These are phyloP conservation scores for Acacia crassicarpa DNA, from an alignment of 306 rosid species.

Conservation along the genomic window DNA sequence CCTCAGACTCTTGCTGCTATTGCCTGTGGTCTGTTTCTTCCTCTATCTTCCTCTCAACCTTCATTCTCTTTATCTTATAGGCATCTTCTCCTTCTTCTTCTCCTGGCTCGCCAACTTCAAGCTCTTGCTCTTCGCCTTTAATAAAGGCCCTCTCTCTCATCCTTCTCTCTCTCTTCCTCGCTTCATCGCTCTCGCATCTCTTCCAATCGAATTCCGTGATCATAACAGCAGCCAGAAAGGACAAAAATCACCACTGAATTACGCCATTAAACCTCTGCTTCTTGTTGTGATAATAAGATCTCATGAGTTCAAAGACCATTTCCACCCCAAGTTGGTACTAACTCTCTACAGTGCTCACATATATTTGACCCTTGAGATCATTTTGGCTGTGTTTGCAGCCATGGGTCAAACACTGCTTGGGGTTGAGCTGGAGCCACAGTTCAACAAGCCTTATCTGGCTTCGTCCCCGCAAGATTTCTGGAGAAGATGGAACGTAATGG, in stretches of 20 bases:
- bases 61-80: neutral
- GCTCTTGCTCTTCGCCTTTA: neutral
- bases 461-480: slow-evolving; percentile 57
- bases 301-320: neutral
- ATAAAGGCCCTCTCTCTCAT: neutral
- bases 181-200: slow-evolving; percentile 49
- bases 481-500: slow-evolving; percentile 61
- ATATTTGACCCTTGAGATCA: slow-evolving; percentile 41
- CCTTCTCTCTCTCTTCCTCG: slow-evolving; percentile 28
- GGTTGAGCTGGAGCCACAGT: slow-evolving; percentile 44
- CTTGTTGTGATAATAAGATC: neutral
- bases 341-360: slow-evolving; percentile 25
- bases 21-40: neutral
- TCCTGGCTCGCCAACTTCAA: neutral
- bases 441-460: slow-evolving; percentile 51
- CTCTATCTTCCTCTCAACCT: neutral
- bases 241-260: slow-evolving; percentile 1
- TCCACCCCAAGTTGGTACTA: slow-evolving; percentile 32
- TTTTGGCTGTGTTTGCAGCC: slow-evolving; percentile 30
- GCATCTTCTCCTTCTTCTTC: neutral
- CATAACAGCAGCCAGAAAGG: neutral
- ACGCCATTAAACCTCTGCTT: slow-evolving; percentile 16
- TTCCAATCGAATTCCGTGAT: slow-evolving; percentile 31
- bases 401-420: slow-evolving; percentile 29
- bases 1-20: neutral